A percentile compares a stretch with the other conserved stretches of the same genome.
These are phyloP conservation scores for Fusarium phyllophilum DNA, from an alignment of 2,329 filamentous ascomycete genomes.

Conservation along the genomic window DNA sequence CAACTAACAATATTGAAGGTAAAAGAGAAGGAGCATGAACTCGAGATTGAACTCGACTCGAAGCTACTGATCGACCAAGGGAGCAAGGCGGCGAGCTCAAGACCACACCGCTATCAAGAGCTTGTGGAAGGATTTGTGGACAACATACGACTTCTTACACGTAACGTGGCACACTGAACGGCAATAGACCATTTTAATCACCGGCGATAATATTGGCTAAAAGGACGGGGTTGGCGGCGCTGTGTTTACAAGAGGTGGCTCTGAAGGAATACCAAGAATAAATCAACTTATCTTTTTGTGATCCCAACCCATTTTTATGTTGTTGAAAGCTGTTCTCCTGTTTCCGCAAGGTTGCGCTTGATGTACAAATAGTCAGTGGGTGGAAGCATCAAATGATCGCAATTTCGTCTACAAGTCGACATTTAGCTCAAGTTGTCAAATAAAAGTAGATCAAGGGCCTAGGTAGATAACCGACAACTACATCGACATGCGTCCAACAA, in stretches of 20 bases:
- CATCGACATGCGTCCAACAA: no score
- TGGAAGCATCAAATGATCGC: background rate
- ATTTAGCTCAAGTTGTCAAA: background rate
- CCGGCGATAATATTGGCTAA: background rate
- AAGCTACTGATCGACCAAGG: slow-evolving; percentile 73
- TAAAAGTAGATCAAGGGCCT: background rate
- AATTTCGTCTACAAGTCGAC: background rate
- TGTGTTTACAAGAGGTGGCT: background rate
- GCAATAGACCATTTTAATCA: background rate
- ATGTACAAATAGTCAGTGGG: background rate
- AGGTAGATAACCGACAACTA: background rate
- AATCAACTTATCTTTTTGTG: background rate
- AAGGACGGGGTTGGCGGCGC: background rate
- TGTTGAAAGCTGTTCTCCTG: background rate
- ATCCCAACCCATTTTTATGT: background rate
- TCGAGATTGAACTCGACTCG: slow-evolving; percentile 81
- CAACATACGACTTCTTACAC: slow-evolving; percentile 72
- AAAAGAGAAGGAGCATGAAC: slow-evolving; percentile 76
- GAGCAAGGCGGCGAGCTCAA: slow-evolving; percentile 60
- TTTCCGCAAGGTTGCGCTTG: background rate
- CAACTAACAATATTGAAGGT: slow-evolving; percentile 47
- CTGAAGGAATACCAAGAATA: background rate
- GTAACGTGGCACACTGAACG: slow-evolving; percentile 51
- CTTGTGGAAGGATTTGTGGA: slow-evolving; percentile 79
- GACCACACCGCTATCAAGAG: slow-evolving; percentile 70